Evolutionary conservation across 495 filamentous ascomycete species (phyloP), one percentile per base, ranked within the genome.

Genomic region (Talaromyces thailandensis): DNA sequence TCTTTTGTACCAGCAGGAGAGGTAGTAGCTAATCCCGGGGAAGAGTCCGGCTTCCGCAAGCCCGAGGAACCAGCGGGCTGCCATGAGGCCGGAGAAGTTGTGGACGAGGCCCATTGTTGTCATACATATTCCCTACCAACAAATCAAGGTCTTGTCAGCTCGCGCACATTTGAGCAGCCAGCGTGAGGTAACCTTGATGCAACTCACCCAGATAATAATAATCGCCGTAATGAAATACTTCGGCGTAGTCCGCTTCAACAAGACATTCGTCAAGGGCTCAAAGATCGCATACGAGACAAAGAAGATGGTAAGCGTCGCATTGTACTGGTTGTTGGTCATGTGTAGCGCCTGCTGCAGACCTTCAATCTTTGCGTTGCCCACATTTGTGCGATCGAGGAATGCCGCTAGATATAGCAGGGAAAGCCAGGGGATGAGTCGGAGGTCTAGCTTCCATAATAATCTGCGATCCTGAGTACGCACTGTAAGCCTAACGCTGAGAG

Each of bases 261-360:
- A 73, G 56, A 97, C 72, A 71, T 98, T 97, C 48, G 92, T 95
- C 35, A 93, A 63, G 0, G 92, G 92, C 78, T 96, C 93, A 63
- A 92, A 90, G 43, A 92, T 73, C 40, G 90, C 81, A 73, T 98
- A 98, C 23, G 91, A 95, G 26, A 96, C 82, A 78, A 97, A 98
- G 76, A 96, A 97, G 67, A 96, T 88, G 37, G 88, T 87, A 1
- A 96, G 81, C 4, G 86, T 79, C 9, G 81, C 80, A 70, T 93
- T 95, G 74, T 92, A 97, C 68, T 93, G 84, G 21, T 79, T 74
- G 43, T 82, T 74, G 4, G 79, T 83, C 77, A 96, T 85, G 26
- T 76, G 45, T 3, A 96, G 78, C 62, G 87, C 82, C 12, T 77
- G 71, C n/a, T 81, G 64, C 2, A 96, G 77, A 35, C 88, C 87